Evolutionary conservation across 139 green algal genomes (phyloP).

Genomic region (Picochlorum sp.): DNA sequence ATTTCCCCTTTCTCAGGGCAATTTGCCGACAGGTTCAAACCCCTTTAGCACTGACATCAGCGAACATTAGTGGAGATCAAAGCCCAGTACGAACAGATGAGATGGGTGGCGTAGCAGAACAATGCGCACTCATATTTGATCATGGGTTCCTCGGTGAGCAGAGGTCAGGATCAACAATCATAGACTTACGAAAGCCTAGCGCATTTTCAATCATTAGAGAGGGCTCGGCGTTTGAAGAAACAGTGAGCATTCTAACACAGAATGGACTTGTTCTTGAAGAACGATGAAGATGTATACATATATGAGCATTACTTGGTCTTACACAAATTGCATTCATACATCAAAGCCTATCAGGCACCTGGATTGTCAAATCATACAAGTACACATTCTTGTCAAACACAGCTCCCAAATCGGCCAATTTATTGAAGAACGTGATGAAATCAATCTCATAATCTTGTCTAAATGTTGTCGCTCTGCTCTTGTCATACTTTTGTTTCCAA

Average conservation of each 20-base stretch:
- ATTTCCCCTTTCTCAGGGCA: conserved; percentile 41
- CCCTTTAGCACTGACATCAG: conserved; percentile 57
- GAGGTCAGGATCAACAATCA: conserved; percentile 51
- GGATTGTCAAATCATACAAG: conserved; percentile 31
- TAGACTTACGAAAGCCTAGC: conserved; percentile 45
- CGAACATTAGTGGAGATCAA: conserved; percentile 48
- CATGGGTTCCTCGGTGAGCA: conserved; percentile 16
- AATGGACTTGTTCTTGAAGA: not conserved
- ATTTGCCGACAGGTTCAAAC: conserved; percentile 29
- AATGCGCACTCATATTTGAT: conserved; percentile 57
- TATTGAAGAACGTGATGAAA: conserved; percentile 53
- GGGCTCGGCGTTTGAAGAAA: conserved; percentile 19
- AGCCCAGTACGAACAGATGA: conserved; percentile 35
- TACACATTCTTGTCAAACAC: conserved; percentile 58
- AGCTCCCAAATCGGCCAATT: conserved; percentile 50
- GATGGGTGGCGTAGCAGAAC: conserved; percentile 50
- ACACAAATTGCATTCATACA: not conserved
- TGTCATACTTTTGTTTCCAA: conserved; percentile 58
- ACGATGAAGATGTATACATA: not conserved
- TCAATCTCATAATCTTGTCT: conserved; percentile 62
- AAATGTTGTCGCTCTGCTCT: conserved; percentile 31
- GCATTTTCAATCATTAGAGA: conserved; percentile 36
- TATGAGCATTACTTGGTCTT: not conserved
- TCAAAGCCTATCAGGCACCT: conserved; percentile 11
- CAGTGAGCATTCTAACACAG: not conserved